Evolutionary conservation across 1,284 basidiomycete genomes (phyloP), one percentile per base, ranked within the genome.

Genomic region (Filobasidium uniguttulatum): DNA sequence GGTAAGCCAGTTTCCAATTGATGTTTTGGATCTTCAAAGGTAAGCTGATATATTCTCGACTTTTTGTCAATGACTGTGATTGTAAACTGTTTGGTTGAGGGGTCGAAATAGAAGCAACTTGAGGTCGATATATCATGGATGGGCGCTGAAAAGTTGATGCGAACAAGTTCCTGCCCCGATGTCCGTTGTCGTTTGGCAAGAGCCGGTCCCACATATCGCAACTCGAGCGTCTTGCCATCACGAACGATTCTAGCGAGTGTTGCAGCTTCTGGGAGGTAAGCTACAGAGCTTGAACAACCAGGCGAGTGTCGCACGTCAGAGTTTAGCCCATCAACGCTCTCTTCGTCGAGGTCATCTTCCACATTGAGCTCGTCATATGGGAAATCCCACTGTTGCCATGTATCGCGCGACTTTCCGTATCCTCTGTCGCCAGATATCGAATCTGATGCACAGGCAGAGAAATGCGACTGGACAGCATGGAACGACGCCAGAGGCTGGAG

Each of bases 231-330:
- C 54, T 81, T 69, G 17, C 82, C 83, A 48, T 77, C 80, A 59
- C 85, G 79, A 46, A 88, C 73, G 38, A 85, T 75, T 57, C 87
- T 81, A 44, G 83, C 71, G 43, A 89, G 74, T 50, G 89, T 73
- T 10, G 83, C 82, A 6, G 81, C 79, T 26, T 69, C 61, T 6
- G 74, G 68, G 7, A 80, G 74, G 58, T 80, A 73, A 15, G 77
- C 74, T 22, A 81, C 75, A 60, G 76, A 78, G 12, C 75, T 75
- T 31, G 86, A 85, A 69, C 89, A 86, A 64, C 87, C 84, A 15
- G 74, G 68, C 47, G 79, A 33, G n/a, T 43, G 43, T 34, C 20
- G n/a, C 37, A 19, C 12, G 15, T 29, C 15, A n/a, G n/a, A n/a
- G n/a, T n/a, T n/a, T n/a, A n/a, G n/a, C 7, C 23, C 4, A 9